Conservation (phyloP, 257 asterid species). For the Solanum chmielewskii region DNA sequence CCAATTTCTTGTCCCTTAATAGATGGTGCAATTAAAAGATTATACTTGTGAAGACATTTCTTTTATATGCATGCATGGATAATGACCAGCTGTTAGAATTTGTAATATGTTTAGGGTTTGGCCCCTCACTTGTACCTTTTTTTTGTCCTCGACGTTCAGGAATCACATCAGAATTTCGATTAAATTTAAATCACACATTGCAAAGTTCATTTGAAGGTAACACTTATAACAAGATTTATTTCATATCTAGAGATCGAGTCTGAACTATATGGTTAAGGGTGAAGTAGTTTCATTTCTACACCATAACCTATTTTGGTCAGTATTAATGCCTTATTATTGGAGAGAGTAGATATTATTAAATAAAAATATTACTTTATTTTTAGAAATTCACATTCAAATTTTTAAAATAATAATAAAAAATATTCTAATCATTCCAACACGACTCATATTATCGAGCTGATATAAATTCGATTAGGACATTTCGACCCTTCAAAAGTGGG, state of each 20-base stretch:
- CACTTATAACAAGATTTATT: neutral
- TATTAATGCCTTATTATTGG: neutral
- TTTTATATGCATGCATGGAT: neutral
- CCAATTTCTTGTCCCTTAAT: neutral
- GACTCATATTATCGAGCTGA: neutral
- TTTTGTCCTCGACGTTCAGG: too few relatives aligned
- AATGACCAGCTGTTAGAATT: neutral
- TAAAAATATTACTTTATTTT: neutral
- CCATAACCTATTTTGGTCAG: neutral
- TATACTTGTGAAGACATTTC: neutral
- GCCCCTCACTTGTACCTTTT: neutral
- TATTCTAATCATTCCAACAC: accelerated
- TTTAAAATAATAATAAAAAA: accelerated
- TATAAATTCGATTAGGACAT: neutral
- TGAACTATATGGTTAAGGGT: too few relatives aligned
- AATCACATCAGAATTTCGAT: neutral
- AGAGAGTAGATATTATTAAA: neutral
- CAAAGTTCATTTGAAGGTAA: neutral
- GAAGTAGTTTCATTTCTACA: neutral
- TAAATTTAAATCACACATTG: neutral
- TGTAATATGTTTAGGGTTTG: neutral
- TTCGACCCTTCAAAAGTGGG: neutral
- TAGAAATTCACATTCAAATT: accelerated
- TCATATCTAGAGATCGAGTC: neutral
- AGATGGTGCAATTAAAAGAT: neutral